phyloP scores from a whole-genome alignment of 495 filamentous ascomycete genomes.

The Penicillium coffeae region DNA sequence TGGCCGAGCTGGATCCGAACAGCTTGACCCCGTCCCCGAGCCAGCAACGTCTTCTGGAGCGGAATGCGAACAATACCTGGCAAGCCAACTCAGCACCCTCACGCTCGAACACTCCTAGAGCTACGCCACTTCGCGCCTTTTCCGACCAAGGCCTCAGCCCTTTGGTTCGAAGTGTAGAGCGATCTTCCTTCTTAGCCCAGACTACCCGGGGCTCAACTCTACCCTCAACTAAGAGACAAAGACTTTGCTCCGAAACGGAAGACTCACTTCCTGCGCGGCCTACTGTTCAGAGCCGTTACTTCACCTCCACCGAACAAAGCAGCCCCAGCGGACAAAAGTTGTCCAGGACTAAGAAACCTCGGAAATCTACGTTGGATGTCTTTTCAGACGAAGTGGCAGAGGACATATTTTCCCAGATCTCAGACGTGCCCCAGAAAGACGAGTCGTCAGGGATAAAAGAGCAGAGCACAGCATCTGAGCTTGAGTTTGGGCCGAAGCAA shows the following conservation, averaged over 20 bases:
- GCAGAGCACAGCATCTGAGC: constrained; percentile 7
- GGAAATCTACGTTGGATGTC: constrained; percentile 51
- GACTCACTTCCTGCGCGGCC: constrained; percentile 30
- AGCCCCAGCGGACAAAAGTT: constrained; percentile 51
- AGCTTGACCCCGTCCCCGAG: constrained; percentile 69
- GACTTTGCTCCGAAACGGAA: constrained; percentile 56
- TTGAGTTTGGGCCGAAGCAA: not conserved
- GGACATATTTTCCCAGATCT: constrained; percentile 54
- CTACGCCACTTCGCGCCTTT: constrained; percentile 33
- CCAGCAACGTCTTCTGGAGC: constrained; percentile 57
- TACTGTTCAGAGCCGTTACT: constrained; percentile 56
- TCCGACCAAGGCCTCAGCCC: constrained; percentile 38
- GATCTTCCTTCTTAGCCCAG: constrained; percentile 41
- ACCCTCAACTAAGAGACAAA: constrained; percentile 56
- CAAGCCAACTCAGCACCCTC: constrained; percentile 38
- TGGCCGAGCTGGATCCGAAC: constrained; percentile 86
- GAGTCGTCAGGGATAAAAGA: not conserved
- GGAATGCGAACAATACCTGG: constrained; percentile 54
- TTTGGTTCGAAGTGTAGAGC: constrained; percentile 39
- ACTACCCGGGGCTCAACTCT: constrained; percentile 42
- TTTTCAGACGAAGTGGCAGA: constrained; percentile 67
- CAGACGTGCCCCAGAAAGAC: constrained; percentile 28
- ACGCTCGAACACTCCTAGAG: constrained; percentile 29
- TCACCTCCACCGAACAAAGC: constrained; percentile 38
- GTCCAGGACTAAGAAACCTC: constrained; percentile 41